A percentile compares a stretch with the other conserved stretches of the same genome.
Conservation (phyloP, 2,329 filamentous ascomycete genomes). For the Diaporthe batatas region DNA sequence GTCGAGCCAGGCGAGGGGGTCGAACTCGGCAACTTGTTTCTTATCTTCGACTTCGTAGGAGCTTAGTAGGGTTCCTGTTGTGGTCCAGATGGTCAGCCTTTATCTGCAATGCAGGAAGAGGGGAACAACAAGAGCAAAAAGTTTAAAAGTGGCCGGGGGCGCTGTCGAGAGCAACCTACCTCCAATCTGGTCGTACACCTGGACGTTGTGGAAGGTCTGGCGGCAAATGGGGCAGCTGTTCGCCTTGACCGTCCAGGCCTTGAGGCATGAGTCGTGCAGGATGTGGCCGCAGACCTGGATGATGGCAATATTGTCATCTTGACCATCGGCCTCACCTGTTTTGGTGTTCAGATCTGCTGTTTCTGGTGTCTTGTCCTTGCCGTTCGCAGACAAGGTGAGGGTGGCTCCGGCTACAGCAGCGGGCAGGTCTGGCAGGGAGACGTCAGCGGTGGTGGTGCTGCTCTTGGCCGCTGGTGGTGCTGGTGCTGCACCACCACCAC, state of each 20-base stretch:
- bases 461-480: slow-evolving; percentile 34
- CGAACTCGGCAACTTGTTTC: slow-evolving; percentile 90
- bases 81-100: slow-evolving; percentile 45
- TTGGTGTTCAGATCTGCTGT: slow-evolving; percentile 44
- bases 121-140: neutral
- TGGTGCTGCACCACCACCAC: slow-evolving; percentile 32
- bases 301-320: slow-evolving; percentile 65
- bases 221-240: slow-evolving; percentile 99
- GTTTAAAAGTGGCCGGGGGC: neutral
- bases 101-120: neutral
- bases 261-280: slow-evolving; percentile 91
- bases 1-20: slow-evolving; percentile 80
- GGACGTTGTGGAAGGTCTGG: slow-evolving; percentile 89
- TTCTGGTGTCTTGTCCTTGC: slow-evolving; percentile 44
- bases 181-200: slow-evolving; percentile 83
- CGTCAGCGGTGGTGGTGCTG: slow-evolving; percentile 34
- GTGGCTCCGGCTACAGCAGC: slow-evolving; percentile 44
- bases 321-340: slow-evolving; percentile 43
- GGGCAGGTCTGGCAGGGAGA: slow-evolving; percentile 40
- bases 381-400: slow-evolving; percentile 49
- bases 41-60: slow-evolving; percentile 81
- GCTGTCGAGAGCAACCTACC: slow-evolving; percentile 67
- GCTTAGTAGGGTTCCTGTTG: slow-evolving; percentile 66
- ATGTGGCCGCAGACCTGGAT: slow-evolving; percentile 88
- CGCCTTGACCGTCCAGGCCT: slow-evolving; percentile 94